phyloP scores from a whole-genome alignment of 148 eudicot genomes.

The Heliosperma pusillum region DNA sequence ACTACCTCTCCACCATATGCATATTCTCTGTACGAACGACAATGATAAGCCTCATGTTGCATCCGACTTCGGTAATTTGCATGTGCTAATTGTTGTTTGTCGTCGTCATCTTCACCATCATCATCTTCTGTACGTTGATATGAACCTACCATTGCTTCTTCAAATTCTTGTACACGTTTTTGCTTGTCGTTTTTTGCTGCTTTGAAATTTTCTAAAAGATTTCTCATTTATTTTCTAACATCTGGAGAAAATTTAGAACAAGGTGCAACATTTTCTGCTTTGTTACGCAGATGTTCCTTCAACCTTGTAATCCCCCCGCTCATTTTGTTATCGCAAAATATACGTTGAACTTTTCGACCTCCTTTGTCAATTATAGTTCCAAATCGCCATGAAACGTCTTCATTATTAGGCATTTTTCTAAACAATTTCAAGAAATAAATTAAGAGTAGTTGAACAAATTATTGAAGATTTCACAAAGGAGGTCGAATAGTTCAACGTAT shows the following conservation, averaged over 20 bases:
- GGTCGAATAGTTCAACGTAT: too few species aligned
- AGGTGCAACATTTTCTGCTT: too few species aligned
- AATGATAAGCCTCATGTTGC: neutral
- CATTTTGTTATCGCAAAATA: neutral
- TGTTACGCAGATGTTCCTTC: too few species aligned
- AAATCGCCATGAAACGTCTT: neutral
- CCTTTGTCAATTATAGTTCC: neutral
- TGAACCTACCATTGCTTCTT: neutral
- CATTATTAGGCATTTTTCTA: neutral
- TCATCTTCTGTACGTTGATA: neutral
- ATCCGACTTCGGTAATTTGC: neutral
- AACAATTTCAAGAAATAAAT: too few species aligned
- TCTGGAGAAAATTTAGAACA: neutral
- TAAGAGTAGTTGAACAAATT: too few species aligned
- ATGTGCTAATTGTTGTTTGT: neutral
- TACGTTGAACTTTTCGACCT: neutral
- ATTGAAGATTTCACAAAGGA: too few species aligned
- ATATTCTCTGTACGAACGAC: neutral
- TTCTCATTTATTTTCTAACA: neutral
- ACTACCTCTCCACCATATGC: neutral
- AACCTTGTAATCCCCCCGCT: too few species aligned
- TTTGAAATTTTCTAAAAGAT: neutral
- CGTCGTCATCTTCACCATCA: constrained; percentile 8
- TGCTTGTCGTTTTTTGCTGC: too few species aligned
- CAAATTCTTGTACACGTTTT: neutral